Evolutionary conservation across 129 eudicot species (phyloP).

Genomic region (Flaveria brownii): DNA sequence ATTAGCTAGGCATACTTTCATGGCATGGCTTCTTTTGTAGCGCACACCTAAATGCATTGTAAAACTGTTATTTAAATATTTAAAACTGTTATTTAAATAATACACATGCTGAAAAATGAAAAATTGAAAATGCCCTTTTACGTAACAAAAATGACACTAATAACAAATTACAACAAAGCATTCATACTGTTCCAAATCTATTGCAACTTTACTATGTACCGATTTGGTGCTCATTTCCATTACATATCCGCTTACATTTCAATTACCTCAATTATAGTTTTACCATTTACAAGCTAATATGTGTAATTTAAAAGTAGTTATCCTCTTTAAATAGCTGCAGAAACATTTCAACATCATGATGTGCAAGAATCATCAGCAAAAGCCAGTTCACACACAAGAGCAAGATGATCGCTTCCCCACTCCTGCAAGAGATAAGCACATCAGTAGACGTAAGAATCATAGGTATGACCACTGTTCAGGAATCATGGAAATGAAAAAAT

Average conservation of each 20-base stretch:
- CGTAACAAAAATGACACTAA: neutral
- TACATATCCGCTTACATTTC: neutral
- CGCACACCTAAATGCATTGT: neutral
- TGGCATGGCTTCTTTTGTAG: neutral
- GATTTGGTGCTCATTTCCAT: neutral
- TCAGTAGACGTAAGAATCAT: neutral
- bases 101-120: neutral
- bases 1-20: neutral
- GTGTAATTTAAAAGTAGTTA: too few relatives aligned
- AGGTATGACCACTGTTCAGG: neutral
- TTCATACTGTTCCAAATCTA: neutral
- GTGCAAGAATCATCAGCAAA: slow-evolving; percentile 40
- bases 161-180: neutral
- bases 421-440: slow-evolving; percentile 41
- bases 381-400: slow-evolving; percentile 90
- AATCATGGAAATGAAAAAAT: neutral
- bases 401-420: slow-evolving; percentile 96
- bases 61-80: neutral
- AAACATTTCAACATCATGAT: slow-evolving; percentile 6
- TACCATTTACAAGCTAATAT: too few relatives aligned
- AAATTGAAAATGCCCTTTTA: neutral
- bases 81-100: neutral
- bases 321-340: neutral
- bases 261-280: neutral
- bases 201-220: neutral